These are phyloP conservation scores for Cordyceps farinosa DNA, from an alignment of 2,329 filamentous ascomycete species.

Conservation along the genomic window DNA sequence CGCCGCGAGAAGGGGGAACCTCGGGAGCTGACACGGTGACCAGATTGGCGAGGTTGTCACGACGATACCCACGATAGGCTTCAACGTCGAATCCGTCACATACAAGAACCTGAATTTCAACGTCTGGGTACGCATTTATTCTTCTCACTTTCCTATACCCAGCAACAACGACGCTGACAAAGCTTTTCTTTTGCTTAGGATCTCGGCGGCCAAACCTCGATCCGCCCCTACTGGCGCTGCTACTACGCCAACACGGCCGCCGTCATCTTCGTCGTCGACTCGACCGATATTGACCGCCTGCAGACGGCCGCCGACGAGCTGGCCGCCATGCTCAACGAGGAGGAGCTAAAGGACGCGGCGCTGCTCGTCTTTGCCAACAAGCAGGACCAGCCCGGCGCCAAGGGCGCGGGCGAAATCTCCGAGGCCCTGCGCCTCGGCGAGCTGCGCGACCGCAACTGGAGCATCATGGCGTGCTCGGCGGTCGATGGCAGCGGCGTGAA, in stretches of 20 bases:
- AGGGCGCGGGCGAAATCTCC: constrained; percentile 93
- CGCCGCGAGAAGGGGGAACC: neutral
- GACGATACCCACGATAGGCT: constrained; percentile 97
- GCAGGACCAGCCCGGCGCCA: constrained; percentile 95
- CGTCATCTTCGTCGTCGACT: constrained; percentile 98
- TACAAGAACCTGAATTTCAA: constrained; percentile 99
- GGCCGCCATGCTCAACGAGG: constrained; percentile 92
- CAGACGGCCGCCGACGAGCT: constrained; percentile 91
- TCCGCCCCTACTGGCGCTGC: constrained; percentile 97
- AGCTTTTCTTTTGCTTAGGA: constrained; percentile 50
- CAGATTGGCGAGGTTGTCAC: constrained; percentile 98
- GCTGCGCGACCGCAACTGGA: constrained; percentile 96
- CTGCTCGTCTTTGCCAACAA: constrained; percentile 98
- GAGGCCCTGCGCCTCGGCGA: constrained; percentile 88
- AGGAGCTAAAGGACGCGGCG: constrained; percentile 89
- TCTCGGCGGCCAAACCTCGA: constrained; percentile 95
- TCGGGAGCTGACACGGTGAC: constrained; percentile 17
- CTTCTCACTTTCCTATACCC: no score
- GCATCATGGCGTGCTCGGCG: constrained; percentile 94
- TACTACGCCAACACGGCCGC: constrained; percentile 99
- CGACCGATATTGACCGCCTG: constrained; percentile 92
- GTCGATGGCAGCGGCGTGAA: constrained; percentile 92
- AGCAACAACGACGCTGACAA: no score
- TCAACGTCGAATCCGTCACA: constrained; percentile 97
- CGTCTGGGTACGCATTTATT: constrained; percentile 71